Percentiles rank a stretch among this genome's conserved stretches.
These are phyloP conservation scores for Urochloa ruziziensis DNA, from an alignment of 176 grass and related monocot species.

Conservation along the genomic window DNA sequence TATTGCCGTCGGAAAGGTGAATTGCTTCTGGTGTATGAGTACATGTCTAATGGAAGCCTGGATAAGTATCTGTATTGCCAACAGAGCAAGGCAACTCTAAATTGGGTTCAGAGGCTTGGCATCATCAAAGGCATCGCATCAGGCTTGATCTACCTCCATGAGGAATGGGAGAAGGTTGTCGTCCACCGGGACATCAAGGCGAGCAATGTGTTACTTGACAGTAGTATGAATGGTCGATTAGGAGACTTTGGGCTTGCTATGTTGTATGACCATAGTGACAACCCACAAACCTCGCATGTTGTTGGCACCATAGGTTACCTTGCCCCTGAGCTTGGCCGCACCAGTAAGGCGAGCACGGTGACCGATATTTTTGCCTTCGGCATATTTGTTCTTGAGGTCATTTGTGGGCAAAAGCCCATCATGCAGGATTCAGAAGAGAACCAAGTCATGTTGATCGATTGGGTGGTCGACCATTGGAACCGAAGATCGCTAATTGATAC, in stretches of 20 bases:
- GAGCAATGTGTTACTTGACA: conserved; percentile 42
- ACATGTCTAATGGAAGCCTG: conserved; percentile 13
- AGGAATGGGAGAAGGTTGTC: conserved; percentile 49
- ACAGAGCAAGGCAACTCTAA: not conserved
- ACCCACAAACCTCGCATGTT: conserved; percentile 31
- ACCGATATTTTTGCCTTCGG: conserved; percentile 51
- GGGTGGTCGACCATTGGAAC: conserved; percentile 6
- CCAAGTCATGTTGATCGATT: conserved; percentile 2
- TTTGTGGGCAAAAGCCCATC: conserved; percentile 25
- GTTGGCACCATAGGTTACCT: conserved; percentile 51
- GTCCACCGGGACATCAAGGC: conserved; percentile 49
- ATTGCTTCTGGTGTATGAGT: conserved; percentile 20
- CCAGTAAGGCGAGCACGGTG: conserved; percentile 27
- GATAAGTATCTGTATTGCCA: not conserved
- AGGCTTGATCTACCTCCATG: conserved; percentile 40
- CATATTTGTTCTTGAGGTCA: conserved; percentile 33
- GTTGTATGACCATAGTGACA: conserved; percentile 37
- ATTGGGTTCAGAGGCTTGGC: conserved; percentile 9
- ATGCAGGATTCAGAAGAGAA: not conserved
- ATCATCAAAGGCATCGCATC: conserved; percentile 36
- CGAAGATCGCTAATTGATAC: not conserved
- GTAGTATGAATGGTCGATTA: conserved; percentile 19
- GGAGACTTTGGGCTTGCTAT: conserved; percentile 53
- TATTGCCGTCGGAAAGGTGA: conserved; percentile 35
- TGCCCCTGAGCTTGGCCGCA: conserved; percentile 36